These are phyloP conservation scores for Graphilbum sp. DNA, from an alignment of 2,329 filamentous ascomycete species.

Conservation along the genomic window DNA sequence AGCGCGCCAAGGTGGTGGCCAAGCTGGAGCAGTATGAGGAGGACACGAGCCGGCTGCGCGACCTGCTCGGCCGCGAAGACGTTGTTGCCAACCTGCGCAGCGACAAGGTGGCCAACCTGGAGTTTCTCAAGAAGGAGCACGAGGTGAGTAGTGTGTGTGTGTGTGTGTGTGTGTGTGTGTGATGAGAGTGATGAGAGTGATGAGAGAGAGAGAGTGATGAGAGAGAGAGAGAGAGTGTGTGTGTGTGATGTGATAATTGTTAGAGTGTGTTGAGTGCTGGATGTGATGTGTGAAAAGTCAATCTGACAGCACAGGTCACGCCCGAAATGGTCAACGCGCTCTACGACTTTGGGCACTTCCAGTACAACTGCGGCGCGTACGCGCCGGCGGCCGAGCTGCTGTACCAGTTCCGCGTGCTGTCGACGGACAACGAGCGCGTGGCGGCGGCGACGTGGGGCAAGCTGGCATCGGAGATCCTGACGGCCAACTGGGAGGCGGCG, in stretches of 20 bases:
- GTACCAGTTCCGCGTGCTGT: constrained; percentile 95
- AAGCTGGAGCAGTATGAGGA: constrained; percentile 72
- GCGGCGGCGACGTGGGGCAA: constrained; percentile 94
- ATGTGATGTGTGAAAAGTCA: too few relatives aligned
- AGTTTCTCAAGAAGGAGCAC: constrained; percentile 93
- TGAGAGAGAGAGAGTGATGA: constrained; percentile 14
- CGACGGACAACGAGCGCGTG: constrained; percentile 97
- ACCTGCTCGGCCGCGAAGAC: constrained; percentile 72
- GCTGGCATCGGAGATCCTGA: constrained; percentile 88
- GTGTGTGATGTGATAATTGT: too few relatives aligned
- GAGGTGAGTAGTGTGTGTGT: too few relatives aligned
- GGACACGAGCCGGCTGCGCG: constrained; percentile 75
- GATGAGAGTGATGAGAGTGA: too few relatives aligned
- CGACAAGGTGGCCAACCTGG: constrained; percentile 98
- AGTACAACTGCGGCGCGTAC: constrained; percentile 96
- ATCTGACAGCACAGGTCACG: constrained; percentile 39
- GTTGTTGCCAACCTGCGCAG: constrained; percentile 82
- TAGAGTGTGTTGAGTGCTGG: too few relatives aligned
- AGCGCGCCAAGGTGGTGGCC: constrained; percentile 75
- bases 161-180: too few relatives aligned
- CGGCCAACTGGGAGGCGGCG: constrained; percentile 84
- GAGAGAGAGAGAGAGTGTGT: background rate
- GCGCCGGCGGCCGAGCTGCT: constrained; percentile 77
- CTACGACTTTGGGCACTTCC: constrained; percentile 91
- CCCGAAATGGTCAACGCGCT: constrained; percentile 91